Percentiles rank a stretch among this genome's conserved stretches.
Evolutionary conservation across 768 basidiomycete genomes (phyloP).

Genomic region (Auriscalpium vulgare): DNA sequence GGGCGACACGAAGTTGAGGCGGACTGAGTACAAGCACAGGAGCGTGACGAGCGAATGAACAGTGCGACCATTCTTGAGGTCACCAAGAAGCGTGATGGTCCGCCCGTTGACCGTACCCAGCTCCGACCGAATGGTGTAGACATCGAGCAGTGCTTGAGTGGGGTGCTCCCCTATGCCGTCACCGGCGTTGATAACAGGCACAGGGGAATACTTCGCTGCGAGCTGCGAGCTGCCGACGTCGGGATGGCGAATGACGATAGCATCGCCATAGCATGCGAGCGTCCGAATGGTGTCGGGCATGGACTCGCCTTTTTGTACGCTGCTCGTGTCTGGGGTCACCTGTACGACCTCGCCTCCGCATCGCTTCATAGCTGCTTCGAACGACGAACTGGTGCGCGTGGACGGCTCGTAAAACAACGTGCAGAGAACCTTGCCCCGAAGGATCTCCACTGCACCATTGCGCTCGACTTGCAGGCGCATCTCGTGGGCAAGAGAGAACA

Average conservation of each 20-base stretch:
- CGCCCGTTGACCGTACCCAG: slow-evolving; percentile 96
- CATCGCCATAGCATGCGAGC: slow-evolving; percentile 91
- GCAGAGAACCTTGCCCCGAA: slow-evolving; percentile 86
- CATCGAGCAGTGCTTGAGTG: slow-evolving; percentile 84
- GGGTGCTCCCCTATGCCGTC: slow-evolving; percentile 98
- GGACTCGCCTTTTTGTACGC: slow-evolving; percentile 89
- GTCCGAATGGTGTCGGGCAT: slow-evolving; percentile 91
- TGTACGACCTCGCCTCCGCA: slow-evolving; percentile 95
- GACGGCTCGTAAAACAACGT: slow-evolving; percentile 96
- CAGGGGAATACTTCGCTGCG: slow-evolving; percentile 94
- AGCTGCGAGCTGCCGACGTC: slow-evolving; percentile 88
- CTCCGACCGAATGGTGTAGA: slow-evolving; percentile 96
- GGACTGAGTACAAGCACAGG: slow-evolving; percentile 85
- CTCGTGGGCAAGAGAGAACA: slow-evolving; percentile 93
- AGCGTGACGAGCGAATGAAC: slow-evolving; percentile 94
- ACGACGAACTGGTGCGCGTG: slow-evolving; percentile 90
- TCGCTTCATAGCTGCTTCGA: slow-evolving; percentile 98
- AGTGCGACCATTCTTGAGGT: slow-evolving; percentile 96
- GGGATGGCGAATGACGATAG: slow-evolving; percentile 90
- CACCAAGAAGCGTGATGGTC: slow-evolving; percentile 87
- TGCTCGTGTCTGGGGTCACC: slow-evolving; percentile 72
- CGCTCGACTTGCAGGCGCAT: slow-evolving; percentile 96
- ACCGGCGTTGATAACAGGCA: slow-evolving; percentile 94
- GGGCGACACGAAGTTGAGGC: slow-evolving; percentile 93
- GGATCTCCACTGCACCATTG: slow-evolving; percentile 77